Conservation (phyloP, 768 basidiomycete genomes). For the Hemileccinum rubropunctum region DNA sequence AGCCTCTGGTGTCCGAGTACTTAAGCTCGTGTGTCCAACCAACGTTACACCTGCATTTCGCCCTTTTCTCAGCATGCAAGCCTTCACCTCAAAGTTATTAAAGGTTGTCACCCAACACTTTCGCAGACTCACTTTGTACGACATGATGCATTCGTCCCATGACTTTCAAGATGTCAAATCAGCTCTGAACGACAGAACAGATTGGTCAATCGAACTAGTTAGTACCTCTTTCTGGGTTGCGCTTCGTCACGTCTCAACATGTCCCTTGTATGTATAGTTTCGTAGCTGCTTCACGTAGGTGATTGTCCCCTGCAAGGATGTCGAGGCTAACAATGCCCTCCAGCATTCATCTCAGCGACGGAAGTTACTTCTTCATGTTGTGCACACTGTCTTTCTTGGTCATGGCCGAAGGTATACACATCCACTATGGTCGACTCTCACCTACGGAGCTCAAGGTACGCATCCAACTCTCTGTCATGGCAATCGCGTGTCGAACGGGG, state of each 20-base stretch:
- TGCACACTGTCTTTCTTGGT: slow-evolving; percentile 13
- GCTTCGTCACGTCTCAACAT: background rate
- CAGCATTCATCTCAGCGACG: slow-evolving; percentile 18
- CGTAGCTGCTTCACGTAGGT: slow-evolving; percentile 12
- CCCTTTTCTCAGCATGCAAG: slow-evolving; percentile 5
- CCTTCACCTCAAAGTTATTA: background rate
- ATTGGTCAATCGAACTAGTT: slow-evolving; percentile 25
- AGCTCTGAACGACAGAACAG: slow-evolving; percentile 12
- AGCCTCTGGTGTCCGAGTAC: background rate
- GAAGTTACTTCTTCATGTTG: slow-evolving; percentile 9
- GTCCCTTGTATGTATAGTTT: background rate
- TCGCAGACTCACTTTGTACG: slow-evolving; percentile 13
- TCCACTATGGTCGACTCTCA: slow-evolving; percentile 22
- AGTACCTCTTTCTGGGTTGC: background rate
- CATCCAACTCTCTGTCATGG: background rate
- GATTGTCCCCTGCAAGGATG: background rate
- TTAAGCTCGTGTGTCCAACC: background rate
- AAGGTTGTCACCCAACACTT: background rate
- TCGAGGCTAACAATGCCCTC: slow-evolving; percentile 1
- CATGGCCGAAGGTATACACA: slow-evolving; percentile 18
- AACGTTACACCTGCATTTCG: background rate
- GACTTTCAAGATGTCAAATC: slow-evolving; percentile 23
- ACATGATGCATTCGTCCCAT: slow-evolving; percentile 13
- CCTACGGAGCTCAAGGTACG: slow-evolving; percentile 24
- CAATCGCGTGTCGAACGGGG: background rate